Evolutionary conservation across 331 rosid genomes (phyloP).

Genomic region (Cydonia oblonga): DNA sequence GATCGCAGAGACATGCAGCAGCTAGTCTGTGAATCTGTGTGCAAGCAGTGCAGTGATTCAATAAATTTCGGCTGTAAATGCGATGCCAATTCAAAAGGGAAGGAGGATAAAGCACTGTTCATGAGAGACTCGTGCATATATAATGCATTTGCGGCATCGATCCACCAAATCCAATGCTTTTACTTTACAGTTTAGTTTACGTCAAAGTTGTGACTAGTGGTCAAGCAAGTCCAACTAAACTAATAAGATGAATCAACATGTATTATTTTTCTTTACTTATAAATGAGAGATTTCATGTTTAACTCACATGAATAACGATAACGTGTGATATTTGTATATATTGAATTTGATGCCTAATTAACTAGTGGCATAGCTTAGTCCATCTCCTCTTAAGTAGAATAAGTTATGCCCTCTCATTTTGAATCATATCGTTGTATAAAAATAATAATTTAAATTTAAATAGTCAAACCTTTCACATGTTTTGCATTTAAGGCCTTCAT

Average conservation of each 20-base stretch:
- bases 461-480: constrained; percentile 12
- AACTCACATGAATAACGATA: background rate
- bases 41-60: background rate
- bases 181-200: too few relatives aligned
- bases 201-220: too few relatives aligned
- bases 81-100: background rate
- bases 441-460: too few relatives aligned
- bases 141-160: background rate
- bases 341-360: too few relatives aligned
- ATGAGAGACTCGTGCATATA: background rate
- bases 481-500: constrained; percentile 7
- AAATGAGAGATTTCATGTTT: rapidly evolving
- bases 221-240: too few relatives aligned
- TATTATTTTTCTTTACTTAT: too few relatives aligned
- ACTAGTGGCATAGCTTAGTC: background rate
- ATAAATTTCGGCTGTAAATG: background rate
- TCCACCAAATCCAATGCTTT: too few relatives aligned
- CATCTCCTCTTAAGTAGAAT: too few relatives aligned
- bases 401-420: too few relatives aligned
- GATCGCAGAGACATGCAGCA: background rate
- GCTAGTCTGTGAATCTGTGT: background rate
- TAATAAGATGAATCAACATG: too few relatives aligned
- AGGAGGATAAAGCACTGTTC: background rate
- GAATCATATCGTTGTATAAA: too few relatives aligned
- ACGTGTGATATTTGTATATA: background rate